Base-by-base conservation (phyloP, 2,329 filamentous ascomycete species). In the Fusarium piperis region DNA sequence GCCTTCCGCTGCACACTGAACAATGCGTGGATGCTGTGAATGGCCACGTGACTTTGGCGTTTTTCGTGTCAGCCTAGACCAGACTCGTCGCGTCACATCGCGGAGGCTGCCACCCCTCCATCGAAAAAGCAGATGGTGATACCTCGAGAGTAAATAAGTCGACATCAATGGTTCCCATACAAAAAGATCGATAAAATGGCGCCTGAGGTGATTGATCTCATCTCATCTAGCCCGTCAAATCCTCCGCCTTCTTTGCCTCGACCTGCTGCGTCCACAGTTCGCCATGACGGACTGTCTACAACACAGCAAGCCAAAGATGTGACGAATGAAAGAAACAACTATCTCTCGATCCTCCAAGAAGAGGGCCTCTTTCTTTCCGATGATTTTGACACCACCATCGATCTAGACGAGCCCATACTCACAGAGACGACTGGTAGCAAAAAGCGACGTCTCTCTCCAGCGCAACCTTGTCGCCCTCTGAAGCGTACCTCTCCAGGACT, bases 331-430 rank as follows among this genome's bases (percentile, higher is more conserved):
- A 28, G 11, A 12, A 62, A 11, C 3, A 12, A 53, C 23, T 32
- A 44, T 18, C 44, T 33, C 15, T 32, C 20, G 28, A 28, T 61
- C 6, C 16, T 68, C 1, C 65, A 64, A 1, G 53, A 67, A 20
- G 70, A 69, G 13, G 60, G 58, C 48, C 28, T 71, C 3, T 71
- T 77, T 33, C 61, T 77, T n/a, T 77, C 75, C 10, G 75, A 77
- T 23, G 84, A 86, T 46, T 84, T 84, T 55, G 83, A 86, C 44
- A 80, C 78, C 9, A 84, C 81, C 1, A 77, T 80, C 6, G 80
- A 83, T 10, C 64, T 84, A 2, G 80, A 81, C 9, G 78, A 79
- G 9, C 72, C 61, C 66, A 76, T 53, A 58, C 41, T 69, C 55
- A 44, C 35, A 7, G 72, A 77, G 11, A 28, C 65, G 3, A 63